Base-by-base conservation (phyloP, 306 rosid genomes). In the Fragaria ananassa region DNA sequence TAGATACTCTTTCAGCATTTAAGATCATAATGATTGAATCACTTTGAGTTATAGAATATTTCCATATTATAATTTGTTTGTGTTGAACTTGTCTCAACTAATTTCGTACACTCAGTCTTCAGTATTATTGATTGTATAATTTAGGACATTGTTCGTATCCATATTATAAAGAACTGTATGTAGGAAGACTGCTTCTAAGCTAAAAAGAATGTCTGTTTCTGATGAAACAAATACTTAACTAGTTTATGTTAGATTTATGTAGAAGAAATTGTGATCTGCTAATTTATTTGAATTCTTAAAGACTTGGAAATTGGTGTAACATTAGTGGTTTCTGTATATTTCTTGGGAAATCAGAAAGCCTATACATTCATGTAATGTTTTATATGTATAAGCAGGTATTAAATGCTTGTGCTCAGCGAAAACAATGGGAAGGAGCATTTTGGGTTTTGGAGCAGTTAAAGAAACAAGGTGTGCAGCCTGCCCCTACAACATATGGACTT, bases 391-490 rank as follows among this genome's bases (percentile, higher is more conserved):
- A 81, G 77, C 92, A 92, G 97, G 95, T 94, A 78, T 82, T 94
- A 80, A 94, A 94, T 86, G 95, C 96, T 61, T 92, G 97, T 77
- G 84, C 84, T 82, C 91, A 85, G 79, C 83, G 83, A 81, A 87
- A 89, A 83, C 90, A 92, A 76, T 94, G 96, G 97, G 97, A 94
- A 86, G 98, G 98, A 23, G 97, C 96, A 78, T 92, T 94, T 83
- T 94, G 98, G 96, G 97, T 94, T 78, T 79, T 94, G 79, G 93
- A 94, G 86, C 95, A 92, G 83, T 85, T 94, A 76, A 88, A 92
- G 91, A 74, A 83, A 75, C 86, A 83, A 74, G 75, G 84, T 70
- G 64, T 82, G 67, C 84, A 80, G 58, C 96, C 95, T 81, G 80
- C 88, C 15, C 57, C 88, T 62, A 72, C 95, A 21, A 92, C 98